A percentile compares a stretch with the other conserved stretches of the same genome.
Conservation (phyloP, 73 alveolate genomes). For the Paramecium caudatum region DNA sequence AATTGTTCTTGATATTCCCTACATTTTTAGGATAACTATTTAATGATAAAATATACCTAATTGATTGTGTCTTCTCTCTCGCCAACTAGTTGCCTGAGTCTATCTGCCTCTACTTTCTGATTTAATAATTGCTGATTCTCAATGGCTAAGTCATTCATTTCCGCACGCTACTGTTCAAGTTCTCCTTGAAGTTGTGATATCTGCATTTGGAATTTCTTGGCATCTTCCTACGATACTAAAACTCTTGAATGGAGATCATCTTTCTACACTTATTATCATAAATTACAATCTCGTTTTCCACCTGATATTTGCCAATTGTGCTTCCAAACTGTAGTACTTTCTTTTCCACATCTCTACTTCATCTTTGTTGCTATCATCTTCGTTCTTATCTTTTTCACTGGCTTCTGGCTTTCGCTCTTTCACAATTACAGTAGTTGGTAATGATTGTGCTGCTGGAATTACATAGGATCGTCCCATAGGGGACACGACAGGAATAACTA, state of each 20-base stretch:
- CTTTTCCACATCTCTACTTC: conserved; percentile 53
- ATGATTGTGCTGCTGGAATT: conserved; percentile 15
- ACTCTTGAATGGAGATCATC: conserved; percentile 44
- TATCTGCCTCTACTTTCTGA: conserved; percentile 20
- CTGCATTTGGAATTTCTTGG: conserved; percentile 6
- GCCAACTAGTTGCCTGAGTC: not conserved
- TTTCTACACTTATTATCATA: not conserved
- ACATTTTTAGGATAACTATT: conserved; percentile 32
- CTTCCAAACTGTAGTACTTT: conserved; percentile 40
- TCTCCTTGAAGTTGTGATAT: not conserved
- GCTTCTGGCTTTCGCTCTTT: conserved; percentile 9
- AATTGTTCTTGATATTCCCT: not conserved
- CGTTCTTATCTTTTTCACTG: not conserved
- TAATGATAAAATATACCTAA: not conserved
- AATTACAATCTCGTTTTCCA: conserved; percentile 44
- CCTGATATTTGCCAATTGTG: conserved; percentile 54
- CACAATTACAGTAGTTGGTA: conserved; percentile 15
- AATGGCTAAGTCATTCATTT: not conserved
- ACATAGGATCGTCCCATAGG: conserved; percentile 3
- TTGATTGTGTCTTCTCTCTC: not conserved
- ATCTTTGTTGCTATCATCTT: conserved; percentile 39
- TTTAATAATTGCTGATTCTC: conserved; percentile 8
- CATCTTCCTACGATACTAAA: conserved; percentile 25
- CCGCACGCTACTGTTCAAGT: not conserved
- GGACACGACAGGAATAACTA: conserved; percentile 26